A percentile compares a stretch with the other conserved stretches of the same genome.
Conservation (phyloP, 371 early-diverging fungal species). For the Rhizopus delemar region DNA sequence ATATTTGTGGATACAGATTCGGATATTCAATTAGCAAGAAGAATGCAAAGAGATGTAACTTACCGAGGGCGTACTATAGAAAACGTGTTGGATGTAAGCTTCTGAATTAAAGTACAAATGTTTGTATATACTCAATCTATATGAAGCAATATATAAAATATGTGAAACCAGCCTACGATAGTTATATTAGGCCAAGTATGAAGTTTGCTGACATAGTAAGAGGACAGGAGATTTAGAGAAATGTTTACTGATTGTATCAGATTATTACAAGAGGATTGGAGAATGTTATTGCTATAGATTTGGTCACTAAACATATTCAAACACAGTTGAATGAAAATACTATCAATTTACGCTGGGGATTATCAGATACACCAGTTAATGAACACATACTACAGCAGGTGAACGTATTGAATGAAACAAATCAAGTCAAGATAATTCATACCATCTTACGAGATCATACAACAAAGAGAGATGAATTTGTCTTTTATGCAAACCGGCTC, state of each 20-base stretch:
- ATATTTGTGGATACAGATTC: slow-evolving; percentile 94
- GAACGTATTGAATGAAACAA: slow-evolving; percentile 58
- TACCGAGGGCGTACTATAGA: slow-evolving; percentile 63
- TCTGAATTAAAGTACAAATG: slow-evolving; percentile 23
- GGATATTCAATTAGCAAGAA: slow-evolving; percentile 85
- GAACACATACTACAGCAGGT: slow-evolving; percentile 57
- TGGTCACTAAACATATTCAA: slow-evolving; percentile 84
- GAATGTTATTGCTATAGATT: slow-evolving; percentile 87
- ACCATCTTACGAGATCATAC: slow-evolving; percentile 78
- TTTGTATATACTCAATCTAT: background rate
- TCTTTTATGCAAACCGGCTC: slow-evolving; percentile 88
- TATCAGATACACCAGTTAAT: slow-evolving; percentile 46
- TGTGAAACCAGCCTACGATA: slow-evolving; percentile 92
- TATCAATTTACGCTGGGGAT: slow-evolving; percentile 65
- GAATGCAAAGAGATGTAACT: slow-evolving; percentile 28
- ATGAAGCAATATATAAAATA: slow-evolving; percentile 78
- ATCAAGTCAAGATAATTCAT: slow-evolving; percentile 79
- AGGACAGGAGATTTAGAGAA: too few relatives aligned
- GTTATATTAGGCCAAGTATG: slow-evolving; percentile 85
- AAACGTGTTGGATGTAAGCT: slow-evolving; percentile 66
- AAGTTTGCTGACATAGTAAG: slow-evolving; percentile 73
- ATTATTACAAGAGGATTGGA: slow-evolving; percentile 90
- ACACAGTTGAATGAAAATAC: slow-evolving; percentile 78
- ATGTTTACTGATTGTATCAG: slow-evolving; percentile 21
- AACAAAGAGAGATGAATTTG: slow-evolving; percentile 81